These are phyloP conservation scores for Entomortierella parvispora DNA, from an alignment of 192 early-diverging fungal genomes.

Conservation along the genomic window DNA sequence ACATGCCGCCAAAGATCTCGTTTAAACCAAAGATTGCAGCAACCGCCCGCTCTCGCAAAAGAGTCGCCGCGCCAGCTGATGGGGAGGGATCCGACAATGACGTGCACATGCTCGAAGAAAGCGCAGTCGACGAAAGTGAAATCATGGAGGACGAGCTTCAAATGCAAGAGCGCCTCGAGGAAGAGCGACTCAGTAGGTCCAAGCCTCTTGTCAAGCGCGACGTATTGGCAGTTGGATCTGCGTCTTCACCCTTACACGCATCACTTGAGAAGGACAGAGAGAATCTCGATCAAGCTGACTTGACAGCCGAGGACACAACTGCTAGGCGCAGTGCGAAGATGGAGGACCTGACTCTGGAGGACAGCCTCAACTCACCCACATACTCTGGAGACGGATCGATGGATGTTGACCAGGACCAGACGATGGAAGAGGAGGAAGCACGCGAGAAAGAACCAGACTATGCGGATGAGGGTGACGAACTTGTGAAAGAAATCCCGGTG, in stretches of 20 bases:
- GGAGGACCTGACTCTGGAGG: no score
- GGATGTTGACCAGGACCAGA: constrained; percentile 3
- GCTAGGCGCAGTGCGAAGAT: no score
- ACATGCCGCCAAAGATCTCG: constrained; percentile 38
- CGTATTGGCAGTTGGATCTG: no score
- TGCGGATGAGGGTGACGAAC: constrained; percentile 67
- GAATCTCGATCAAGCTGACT: no score
- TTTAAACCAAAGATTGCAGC: constrained; percentile 34
- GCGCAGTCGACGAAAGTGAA: constrained; percentile 11
- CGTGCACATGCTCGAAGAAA: constrained; percentile 1
- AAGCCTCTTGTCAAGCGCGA: no score
- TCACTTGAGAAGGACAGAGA: no score
- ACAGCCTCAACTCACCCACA: no score
- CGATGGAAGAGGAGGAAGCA: constrained; percentile 5
- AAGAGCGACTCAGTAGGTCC: constrained; percentile 28
- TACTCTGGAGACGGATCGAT: background rate
- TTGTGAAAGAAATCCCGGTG: constrained; percentile 83
- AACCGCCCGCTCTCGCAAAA: constrained; percentile 33
- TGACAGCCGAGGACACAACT: no score
- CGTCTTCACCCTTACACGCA: no score
- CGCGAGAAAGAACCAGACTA: constrained; percentile 36
- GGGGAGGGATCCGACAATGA: constrained; percentile 32
- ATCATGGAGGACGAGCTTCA: constrained; percentile 34
- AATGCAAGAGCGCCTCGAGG: constrained; percentile 30
- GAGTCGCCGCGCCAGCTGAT: constrained; percentile 3